A percentile compares a stretch with the other conserved stretches of the same genome.
phyloP scores from a whole-genome alignment of 2,329 filamentous ascomycete genomes.

The Pyricularia sp. region DNA sequence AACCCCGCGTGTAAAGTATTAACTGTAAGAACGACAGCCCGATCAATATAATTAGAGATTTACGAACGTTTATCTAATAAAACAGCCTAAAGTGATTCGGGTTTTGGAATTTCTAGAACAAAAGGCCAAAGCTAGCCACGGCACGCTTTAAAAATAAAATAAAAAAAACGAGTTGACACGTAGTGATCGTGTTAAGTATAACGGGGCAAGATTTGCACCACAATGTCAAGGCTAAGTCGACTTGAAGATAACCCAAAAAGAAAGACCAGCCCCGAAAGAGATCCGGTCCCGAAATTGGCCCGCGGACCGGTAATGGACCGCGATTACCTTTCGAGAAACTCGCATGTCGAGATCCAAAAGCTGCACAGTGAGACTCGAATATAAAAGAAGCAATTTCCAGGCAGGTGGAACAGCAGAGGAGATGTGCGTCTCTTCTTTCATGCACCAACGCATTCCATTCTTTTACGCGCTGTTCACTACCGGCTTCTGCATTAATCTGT shows the following conservation, averaged over 20 bases:
- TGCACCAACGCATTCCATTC: not conserved
- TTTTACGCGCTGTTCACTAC: not conserved
- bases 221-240: not conserved
- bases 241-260: not conserved
- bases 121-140: not conserved
- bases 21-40: not conserved
- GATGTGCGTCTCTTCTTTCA: not conserved
- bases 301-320: not conserved
- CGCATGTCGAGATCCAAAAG: not conserved
- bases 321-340: not conserved
- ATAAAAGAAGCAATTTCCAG: not conserved
- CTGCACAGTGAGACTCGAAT: not conserved
- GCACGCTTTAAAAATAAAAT: not conserved
- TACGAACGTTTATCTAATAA: not conserved
- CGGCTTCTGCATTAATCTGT: not conserved
- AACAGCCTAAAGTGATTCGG: not conserved
- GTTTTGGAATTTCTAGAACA: not conserved
- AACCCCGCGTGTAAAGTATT: not conserved
- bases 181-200: not conserved
- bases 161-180: not conserved
- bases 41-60: not conserved
- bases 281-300: not conserved
- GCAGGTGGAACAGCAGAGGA: not conserved
- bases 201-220: not conserved
- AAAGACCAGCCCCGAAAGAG: not conserved